These are phyloP conservation scores for Leccinum fuscescens DNA, from an alignment of 1,284 basidiomycete species.

Conservation along the genomic window DNA sequence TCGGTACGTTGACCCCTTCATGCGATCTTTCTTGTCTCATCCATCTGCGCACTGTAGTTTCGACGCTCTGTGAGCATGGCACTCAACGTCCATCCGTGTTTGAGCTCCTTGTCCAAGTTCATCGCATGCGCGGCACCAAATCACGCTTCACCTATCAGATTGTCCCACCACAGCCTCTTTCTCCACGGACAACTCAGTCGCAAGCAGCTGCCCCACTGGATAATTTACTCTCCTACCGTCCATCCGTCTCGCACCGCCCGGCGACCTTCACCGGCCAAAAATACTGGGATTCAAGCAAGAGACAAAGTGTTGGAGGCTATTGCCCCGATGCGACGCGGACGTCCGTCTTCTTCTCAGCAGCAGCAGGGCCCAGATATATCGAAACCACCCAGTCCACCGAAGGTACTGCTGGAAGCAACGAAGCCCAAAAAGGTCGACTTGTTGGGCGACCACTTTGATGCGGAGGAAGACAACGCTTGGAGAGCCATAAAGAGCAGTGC, in stretches of 20 bases:
- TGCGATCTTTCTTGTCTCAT: conserved; percentile 11
- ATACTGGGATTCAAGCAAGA: conserved; percentile 58
- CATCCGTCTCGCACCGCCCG: conserved; percentile 28
- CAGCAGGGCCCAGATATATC: conserved; percentile 33
- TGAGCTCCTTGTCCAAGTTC: conserved; percentile 74
- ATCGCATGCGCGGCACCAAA: conserved; percentile 80
- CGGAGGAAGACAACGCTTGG: conserved; percentile 57
- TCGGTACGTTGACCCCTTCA: conserved; percentile 57
- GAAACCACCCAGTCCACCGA: conserved; percentile 43
- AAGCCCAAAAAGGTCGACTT: conserved; percentile 36
- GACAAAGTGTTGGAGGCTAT: conserved; percentile 75
- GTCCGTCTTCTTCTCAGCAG: conserved; percentile 46
- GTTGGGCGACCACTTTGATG: conserved; percentile 42
- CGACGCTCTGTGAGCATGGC: conserved; percentile 88
- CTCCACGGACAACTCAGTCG: conserved; percentile 37
- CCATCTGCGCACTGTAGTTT: conserved; percentile 46
- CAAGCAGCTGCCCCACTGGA: conserved; percentile 28
- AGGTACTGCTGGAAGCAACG: conserved; percentile 18
- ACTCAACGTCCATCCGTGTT: conserved; percentile 79
- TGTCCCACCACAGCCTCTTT: conserved; percentile 48
- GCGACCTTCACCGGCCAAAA: conserved; percentile 20
- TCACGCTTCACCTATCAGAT: conserved; percentile 72
- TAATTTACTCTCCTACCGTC: conserved; percentile 42
- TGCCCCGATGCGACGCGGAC: conserved; percentile 73
- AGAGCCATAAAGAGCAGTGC: conserved; percentile 36